These are phyloP conservation scores for Fonsecaea pugnacius DNA, from an alignment of 2,329 filamentous ascomycete genomes.

Conservation along the genomic window DNA sequence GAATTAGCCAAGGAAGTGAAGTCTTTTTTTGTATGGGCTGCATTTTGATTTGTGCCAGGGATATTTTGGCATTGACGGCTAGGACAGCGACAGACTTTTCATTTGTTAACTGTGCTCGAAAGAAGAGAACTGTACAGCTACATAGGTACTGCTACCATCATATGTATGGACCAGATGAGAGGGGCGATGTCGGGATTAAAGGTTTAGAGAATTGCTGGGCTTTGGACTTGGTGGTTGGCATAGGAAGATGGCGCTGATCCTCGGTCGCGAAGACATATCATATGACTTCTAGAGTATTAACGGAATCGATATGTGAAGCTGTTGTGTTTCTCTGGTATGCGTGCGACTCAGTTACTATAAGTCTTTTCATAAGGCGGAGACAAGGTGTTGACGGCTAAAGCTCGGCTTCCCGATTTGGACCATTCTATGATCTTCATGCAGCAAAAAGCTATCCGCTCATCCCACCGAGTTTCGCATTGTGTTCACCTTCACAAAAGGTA, in stretches of 20 bases:
- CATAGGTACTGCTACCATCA: constrained; percentile 15
- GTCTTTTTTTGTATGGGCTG: constrained; percentile 29
- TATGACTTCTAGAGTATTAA: constrained; percentile 1
- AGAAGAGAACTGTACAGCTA: constrained; percentile 36
- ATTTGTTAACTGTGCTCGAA: constrained; percentile 33
- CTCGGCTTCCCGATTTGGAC: neutral
- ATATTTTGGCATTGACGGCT: constrained; percentile 31
- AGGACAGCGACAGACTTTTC: constrained; percentile 33
- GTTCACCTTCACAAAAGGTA: neutral
- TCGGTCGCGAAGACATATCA: neutral
- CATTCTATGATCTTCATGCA: neutral
- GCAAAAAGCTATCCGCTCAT: neutral
- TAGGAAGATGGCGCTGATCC: constrained; percentile 1
- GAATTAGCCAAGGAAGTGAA: constrained; percentile 9
- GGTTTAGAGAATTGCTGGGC: constrained; percentile 9
- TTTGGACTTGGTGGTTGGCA: constrained; percentile 4
- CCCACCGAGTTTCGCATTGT: neutral
- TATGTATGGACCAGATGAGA: constrained; percentile 31
- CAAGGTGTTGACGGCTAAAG: neutral
- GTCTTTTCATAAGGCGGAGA: neutral
- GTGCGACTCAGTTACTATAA: no score
- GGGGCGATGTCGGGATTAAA: constrained; percentile 6
- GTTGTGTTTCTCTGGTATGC: neutral
- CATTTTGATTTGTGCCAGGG: constrained; percentile 24
- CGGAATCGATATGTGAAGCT: neutral